Conservation (phyloP, 176 grass and related monocot genomes). For the Luzula sylvatica region DNA sequence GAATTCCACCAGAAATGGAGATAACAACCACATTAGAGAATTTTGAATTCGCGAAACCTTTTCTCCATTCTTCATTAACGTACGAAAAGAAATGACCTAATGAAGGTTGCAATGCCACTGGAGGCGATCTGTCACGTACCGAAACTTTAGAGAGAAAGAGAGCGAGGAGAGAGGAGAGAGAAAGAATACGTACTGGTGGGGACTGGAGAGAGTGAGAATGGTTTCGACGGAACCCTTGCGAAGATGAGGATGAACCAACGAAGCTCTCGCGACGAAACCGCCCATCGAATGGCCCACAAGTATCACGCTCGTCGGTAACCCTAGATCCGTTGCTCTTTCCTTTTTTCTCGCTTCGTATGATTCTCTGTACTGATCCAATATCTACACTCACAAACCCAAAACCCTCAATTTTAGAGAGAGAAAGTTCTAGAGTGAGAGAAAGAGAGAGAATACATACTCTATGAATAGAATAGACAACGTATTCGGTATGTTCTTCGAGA, state of each 20-base stretch:
- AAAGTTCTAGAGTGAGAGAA: no score
- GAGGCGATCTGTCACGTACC: conserved; percentile 54
- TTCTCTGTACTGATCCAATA: conserved; percentile 89
- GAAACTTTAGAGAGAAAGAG: not conserved
- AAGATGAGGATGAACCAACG: conserved; percentile 59
- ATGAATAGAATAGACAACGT: conserved; percentile 90
- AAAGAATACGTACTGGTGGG: conserved; percentile 53
- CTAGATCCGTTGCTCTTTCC: conserved; percentile 40
- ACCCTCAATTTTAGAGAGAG: no score
- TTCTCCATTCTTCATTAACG: conserved; percentile 93
- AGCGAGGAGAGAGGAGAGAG: not conserved
- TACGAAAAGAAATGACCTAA: conserved; percentile 81
- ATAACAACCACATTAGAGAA: conserved; percentile 76
- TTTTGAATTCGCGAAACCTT: conserved; percentile 48
- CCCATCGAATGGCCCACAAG: conserved; percentile 98
- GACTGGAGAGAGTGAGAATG: conserved; percentile 93
- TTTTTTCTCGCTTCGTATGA: conserved; percentile 51
- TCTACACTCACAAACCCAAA: conserved; percentile 39
- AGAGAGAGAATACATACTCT: conserved; percentile 35
- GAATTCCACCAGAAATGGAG: conserved; percentile 75
- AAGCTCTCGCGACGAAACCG: conserved; percentile 97
- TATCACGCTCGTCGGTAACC: conserved; percentile 73
- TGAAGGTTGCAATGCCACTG: conserved; percentile 84
- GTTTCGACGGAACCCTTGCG: conserved; percentile 70
- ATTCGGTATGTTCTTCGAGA: conserved; percentile 92